Conservation (phyloP, 495 filamentous ascomycete species). For the Neurospora africana region DNA sequence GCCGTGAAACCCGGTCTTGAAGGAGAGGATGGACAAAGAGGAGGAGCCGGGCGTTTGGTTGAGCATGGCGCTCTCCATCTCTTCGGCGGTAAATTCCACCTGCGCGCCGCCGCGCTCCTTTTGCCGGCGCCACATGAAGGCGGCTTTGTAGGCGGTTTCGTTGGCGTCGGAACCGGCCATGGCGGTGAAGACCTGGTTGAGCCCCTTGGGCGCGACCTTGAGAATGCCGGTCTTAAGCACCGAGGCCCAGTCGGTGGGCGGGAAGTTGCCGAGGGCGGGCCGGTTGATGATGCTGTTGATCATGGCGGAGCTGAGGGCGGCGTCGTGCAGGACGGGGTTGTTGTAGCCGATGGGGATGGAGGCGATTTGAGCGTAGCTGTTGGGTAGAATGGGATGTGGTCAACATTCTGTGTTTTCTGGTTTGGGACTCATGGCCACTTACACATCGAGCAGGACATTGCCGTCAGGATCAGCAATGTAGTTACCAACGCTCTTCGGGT, state of each 20-base stretch:
- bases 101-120: conserved; percentile 72
- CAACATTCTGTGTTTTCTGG: background rate
- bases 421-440: conserved; percentile 25
- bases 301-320: conserved; percentile 70
- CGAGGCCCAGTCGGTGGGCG: conserved; percentile 76
- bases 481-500: conserved; percentile 59
- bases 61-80: conserved; percentile 68
- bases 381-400: background rate
- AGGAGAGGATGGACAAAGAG: conserved; percentile 75
- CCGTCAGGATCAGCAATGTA: conserved; percentile 87
- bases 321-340: conserved; percentile 68
- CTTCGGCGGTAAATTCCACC: conserved; percentile 76
- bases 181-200: conserved; percentile 94
- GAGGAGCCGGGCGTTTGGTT: conserved; percentile 76
- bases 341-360: conserved; percentile 97
- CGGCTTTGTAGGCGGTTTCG: conserved; percentile 98
- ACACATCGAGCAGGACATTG: conserved; percentile 70
- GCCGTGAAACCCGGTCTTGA: conserved; percentile 91
- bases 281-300: conserved; percentile 78
- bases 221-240: conserved; percentile 83
- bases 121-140: conserved; percentile 94
- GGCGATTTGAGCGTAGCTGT: conserved; percentile 85
- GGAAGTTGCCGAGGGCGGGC: conserved; percentile 94
- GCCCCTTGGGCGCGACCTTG: conserved; percentile 77
- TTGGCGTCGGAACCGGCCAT: conserved; percentile 95